Base-by-base conservation (phyloP, 163 green algal genomes). In the Scenedesmus sp. region DNA sequence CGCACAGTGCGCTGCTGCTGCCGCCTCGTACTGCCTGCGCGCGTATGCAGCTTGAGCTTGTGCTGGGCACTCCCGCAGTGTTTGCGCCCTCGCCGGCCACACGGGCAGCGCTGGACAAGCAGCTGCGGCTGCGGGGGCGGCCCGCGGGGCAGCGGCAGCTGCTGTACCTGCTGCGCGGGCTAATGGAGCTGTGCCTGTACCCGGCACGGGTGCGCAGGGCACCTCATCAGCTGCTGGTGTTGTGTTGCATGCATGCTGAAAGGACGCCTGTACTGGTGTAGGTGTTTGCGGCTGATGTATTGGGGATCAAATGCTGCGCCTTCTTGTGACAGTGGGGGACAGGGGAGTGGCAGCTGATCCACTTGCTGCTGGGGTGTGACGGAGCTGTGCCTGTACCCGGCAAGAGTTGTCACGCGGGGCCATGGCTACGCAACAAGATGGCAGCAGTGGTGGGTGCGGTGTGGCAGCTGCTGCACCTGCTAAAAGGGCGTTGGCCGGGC, bases 121-220 rank as follows among this genome's bases (percentile, higher is more conserved):
- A 73, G 85, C 91, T 90, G 91, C 90, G 35, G 43, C 82, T 91
- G 26, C 12, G 59, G 40, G 83, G 72, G 22, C 65, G 73, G 68
- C 83, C 51, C 7, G 35, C 37, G 33, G 89, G 46, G 30, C 83
- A 90, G 70, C 72, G 80, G 44, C 43, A 79, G 22, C 83, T 91
- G 83, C 70, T 89, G 13, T 93, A 91, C 49, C 83, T 91, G 46
- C 84, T 95, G 70, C 61, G 92, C 1, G 93, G 92, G 0, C 81
- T 94, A 2, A 94, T 95, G 93, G 91, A 95, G 83, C 70, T 94
- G 30, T 95, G 93, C 87, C 82, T 95, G 26, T 94, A 94, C 85
- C 93, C 93, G n/a, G n/a, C n/a, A n/a, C n/a, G n/a, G n/a, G n/a
- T n/a, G n/a, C n/a, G n/a, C n/a, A n/a, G n/a, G n/a, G n/a, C n/a